Conservation (phyloP, 208 protist genomes). For the Acanthamoeba royreba region DNA sequence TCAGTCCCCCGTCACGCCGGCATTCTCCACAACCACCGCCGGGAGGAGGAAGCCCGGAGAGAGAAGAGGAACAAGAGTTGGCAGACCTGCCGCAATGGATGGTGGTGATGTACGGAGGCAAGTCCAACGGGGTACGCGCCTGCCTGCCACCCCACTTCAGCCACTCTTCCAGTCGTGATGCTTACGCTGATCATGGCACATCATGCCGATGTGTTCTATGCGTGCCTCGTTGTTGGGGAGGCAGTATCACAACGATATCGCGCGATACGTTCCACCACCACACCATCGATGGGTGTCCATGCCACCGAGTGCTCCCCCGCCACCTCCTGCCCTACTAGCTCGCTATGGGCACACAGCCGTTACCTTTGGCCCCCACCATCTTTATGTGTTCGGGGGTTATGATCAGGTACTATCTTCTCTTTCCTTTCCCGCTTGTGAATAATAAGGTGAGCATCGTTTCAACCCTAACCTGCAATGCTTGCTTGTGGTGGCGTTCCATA, state of each 20-base stretch:
- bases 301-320: not conserved
- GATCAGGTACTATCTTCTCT: too few relatives aligned
- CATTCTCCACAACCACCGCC: too few relatives aligned
- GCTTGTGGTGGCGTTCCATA: not conserved
- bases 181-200: too few relatives aligned
- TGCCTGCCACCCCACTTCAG: too few relatives aligned
- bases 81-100: too few relatives aligned
- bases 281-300: not conserved
- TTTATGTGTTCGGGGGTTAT: not conserved
- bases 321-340: not conserved
- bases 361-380: not conserved
- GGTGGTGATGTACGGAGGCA: not conserved
- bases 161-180: too few relatives aligned
- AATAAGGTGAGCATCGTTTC: not conserved
- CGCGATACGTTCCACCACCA: not conserved
- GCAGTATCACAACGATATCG: not conserved
- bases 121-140: not conserved
- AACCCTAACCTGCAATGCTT: not conserved
- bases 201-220: too few relatives aligned
- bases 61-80: too few relatives aligned
- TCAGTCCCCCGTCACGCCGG: too few relatives aligned
- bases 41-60: too few relatives aligned
- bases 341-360: not conserved
- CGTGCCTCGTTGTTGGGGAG: too few relatives aligned
- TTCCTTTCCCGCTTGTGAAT: too few relatives aligned